Conservation (phyloP, 768 basidiomycete species). For the Panus rudis region DNA sequence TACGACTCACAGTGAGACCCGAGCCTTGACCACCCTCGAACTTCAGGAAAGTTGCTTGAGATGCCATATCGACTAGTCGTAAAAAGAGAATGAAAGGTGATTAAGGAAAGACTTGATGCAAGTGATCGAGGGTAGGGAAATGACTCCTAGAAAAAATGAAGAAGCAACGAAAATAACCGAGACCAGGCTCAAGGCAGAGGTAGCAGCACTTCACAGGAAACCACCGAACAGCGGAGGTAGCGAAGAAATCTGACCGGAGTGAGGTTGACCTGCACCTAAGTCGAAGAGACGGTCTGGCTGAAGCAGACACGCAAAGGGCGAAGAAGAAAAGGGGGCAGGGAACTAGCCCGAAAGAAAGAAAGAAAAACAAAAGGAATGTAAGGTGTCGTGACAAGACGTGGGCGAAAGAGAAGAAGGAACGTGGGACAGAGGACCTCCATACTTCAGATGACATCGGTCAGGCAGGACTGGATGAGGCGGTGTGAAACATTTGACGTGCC, state of each 20-base stretch:
- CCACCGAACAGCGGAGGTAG: too few relatives aligned
- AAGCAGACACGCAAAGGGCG: slow-evolving; percentile 20
- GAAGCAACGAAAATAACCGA: too few relatives aligned
- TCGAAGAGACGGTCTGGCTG: slow-evolving; percentile 20
- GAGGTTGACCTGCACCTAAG: slow-evolving; percentile 39
- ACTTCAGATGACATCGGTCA: too few relatives aligned
- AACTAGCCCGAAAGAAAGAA: slow-evolving; percentile 14
- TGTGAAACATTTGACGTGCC: too few relatives aligned
- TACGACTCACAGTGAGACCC: slow-evolving; percentile 18
- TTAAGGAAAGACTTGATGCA: slow-evolving; percentile 18
- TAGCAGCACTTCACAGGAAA: too few relatives aligned
- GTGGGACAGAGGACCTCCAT: too few relatives aligned
- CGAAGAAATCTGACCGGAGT: too few relatives aligned
- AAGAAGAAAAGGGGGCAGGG: slow-evolving; percentile 10
- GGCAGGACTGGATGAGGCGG: not conserved
- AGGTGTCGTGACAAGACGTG: slow-evolving; percentile 8
- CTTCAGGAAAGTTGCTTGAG: slow-evolving; percentile 12
- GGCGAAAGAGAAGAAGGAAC: slow-evolving; percentile 1
- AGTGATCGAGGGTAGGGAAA: too few relatives aligned
- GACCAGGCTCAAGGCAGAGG: too few relatives aligned
- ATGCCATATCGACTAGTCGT: slow-evolving; percentile 26
- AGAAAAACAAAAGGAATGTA: slow-evolving; percentile 12
- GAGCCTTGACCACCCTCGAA: slow-evolving; percentile 15
- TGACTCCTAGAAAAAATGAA: too few relatives aligned
- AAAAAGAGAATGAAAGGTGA: slow-evolving; percentile 15